phyloP scores from a whole-genome alignment of 495 filamentous ascomycete species.

The Penicillium manginii region DNA sequence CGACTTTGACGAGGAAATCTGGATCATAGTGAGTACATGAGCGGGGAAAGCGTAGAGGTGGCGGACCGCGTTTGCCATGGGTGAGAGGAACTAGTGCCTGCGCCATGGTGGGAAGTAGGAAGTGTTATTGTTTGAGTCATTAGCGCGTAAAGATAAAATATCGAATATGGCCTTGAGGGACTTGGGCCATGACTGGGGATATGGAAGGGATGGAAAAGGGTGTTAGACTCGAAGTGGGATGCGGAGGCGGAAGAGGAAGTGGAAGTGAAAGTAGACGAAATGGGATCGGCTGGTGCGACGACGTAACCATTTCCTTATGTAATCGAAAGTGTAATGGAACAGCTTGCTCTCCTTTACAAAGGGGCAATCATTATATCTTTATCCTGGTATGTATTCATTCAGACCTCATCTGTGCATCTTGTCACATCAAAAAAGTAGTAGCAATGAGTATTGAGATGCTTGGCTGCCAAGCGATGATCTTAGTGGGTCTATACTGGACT shows the following conservation, averaged over 20 bases:
- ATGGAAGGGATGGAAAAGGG: not conserved
- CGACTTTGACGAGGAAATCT: constrained; percentile 24
- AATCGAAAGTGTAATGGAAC: too few relatives aligned
- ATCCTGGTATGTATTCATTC: too few relatives aligned
- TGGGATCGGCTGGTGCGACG: too few relatives aligned
- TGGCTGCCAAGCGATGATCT: too few relatives aligned
- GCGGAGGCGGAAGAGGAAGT: not conserved
- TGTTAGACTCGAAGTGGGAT: not conserved
- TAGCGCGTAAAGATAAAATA: constrained; percentile 7
- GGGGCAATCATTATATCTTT: too few relatives aligned
- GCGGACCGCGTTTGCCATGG: constrained; percentile 27
- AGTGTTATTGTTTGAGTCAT: not conserved
- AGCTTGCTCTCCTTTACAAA: too few relatives aligned
- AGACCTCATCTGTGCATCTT: too few relatives aligned
- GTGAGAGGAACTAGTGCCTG: constrained; percentile 22
- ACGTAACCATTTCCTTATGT: too few relatives aligned
- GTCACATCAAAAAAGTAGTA: too few relatives aligned
- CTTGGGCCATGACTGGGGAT: constrained; percentile 1
- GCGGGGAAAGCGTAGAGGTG: not conserved
- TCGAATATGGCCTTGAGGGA: not conserved
- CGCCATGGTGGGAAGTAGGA: constrained; percentile 18
- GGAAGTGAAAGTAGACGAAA: not conserved
- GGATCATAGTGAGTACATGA: not conserved
- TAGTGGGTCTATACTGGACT: too few relatives aligned
- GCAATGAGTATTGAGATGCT: too few relatives aligned